Evolutionary conservation across 106 monocot genomes (phyloP).

Genomic region (Phalaenopsis equestris): DNA sequence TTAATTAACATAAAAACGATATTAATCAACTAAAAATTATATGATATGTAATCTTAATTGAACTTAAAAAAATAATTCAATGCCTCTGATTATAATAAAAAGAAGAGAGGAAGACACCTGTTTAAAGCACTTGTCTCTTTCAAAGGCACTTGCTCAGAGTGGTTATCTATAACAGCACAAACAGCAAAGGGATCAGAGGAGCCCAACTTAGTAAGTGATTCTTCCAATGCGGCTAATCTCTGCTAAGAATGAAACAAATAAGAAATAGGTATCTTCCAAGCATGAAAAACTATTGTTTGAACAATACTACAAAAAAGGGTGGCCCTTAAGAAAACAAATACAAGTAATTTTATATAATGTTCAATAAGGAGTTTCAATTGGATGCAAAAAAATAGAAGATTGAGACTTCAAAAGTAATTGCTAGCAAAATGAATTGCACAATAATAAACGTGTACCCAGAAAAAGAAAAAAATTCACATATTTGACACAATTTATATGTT

Average conservation of each 20-base stretch:
- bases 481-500: too few relatives aligned
- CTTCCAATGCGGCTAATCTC: constrained; percentile 58
- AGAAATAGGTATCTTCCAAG: background rate
- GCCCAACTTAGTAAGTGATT: constrained; percentile 40
- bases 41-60: background rate
- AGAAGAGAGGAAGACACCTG: constrained; percentile 34
- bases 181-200: constrained; percentile 56
- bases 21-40: background rate
- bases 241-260: constrained; percentile 22
- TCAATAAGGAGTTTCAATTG: background rate
- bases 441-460: background rate
- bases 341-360: background rate
- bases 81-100: background rate
- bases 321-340: background rate
- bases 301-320: background rate
- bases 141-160: constrained; percentile 43
- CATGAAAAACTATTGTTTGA: background rate
- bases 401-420: background rate
- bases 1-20: background rate
- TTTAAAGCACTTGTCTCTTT: constrained; percentile 65
- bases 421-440: background rate
- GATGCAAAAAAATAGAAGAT: background rate
- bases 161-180: constrained; percentile 60
- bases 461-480: background rate
- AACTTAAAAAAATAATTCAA: background rate